Evolutionary conservation across 208 protist genomes (phyloP), one percentile per base, ranked within the genome.

Genomic region (Acanthamoeba castellanii): DNA sequence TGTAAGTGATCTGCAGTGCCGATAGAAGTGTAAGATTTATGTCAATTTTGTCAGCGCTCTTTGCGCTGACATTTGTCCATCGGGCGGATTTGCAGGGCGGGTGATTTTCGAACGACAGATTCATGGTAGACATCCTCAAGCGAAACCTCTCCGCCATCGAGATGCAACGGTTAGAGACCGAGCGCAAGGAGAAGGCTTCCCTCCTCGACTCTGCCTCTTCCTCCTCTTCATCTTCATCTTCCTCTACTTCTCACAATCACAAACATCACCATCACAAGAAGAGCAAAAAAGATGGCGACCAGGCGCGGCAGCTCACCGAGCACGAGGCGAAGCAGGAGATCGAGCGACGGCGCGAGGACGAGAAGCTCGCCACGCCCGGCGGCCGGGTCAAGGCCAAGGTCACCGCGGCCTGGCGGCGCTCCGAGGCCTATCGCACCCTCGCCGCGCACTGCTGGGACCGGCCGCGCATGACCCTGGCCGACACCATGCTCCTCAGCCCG

Each of bases 401-500:
- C 1, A 27, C 20, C 34, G 76, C 34, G 8, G 76, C 76, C 42
- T 85, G 76, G 76, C 76, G 76, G 18, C 42, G 47, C 11, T 59
- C 76, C 9, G 76, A 16, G 45, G 45, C 64, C 30, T 92, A 92
- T 13, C n/a, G 42, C 30, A 50, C 85, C 16, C 32, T 92, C 11
- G 85, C 85, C n/a, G 85, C 85, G 8, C 85, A 92, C 57, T 92
- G 85, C 57, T 92, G 85, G 85, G 85, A 92, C 85, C n/a, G 61
- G 55, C 89, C 89, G n/a, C 61, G 89, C 50, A 94, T 94, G 89
- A 82, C 89, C 8, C 89, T 94, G 37, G 68, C 59, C 27, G 89
- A 94, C 50, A 76, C 61, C 9, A 94, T 94, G 89, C 89, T 94
- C 14, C 89, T 94, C 50, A 94, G 89, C 70, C 89, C 89, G n/a